Percentiles rank a stretch among this genome's conserved stretches.
Evolutionary conservation across 2,329 filamentous ascomycete species (phyloP).

Genomic region (Teratosphaeria gauchensis): DNA sequence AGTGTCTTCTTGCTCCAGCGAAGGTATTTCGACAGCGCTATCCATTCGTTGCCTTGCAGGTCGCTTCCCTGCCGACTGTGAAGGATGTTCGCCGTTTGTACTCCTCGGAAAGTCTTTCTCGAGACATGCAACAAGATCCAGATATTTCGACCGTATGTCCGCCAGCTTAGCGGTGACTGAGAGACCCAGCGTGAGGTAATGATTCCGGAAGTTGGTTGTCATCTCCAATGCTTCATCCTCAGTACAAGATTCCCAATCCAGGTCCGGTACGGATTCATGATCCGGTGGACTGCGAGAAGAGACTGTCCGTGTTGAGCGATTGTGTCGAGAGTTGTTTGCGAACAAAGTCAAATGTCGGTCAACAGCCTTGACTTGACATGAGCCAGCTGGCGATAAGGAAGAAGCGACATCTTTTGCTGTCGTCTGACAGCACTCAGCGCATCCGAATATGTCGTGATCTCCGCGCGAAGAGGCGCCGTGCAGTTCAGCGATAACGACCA

Average conservation of each 20-base stretch:
- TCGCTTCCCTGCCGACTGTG: not conserved
- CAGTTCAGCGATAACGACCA: not conserved
- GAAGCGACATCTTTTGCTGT: not conserved
- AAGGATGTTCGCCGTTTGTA: not conserved
- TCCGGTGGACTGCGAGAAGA: not conserved
- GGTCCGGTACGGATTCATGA: not conserved
- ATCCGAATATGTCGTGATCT: not conserved
- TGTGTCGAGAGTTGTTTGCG: not conserved
- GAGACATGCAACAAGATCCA: not conserved
- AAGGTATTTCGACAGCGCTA: not conserved
- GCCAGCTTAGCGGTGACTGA: conserved; percentile 1
- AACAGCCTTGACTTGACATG: not conserved
- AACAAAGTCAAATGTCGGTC: not conserved
- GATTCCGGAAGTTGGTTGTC: not conserved
- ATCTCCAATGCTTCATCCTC: not conserved
- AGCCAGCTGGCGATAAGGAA: not conserved
- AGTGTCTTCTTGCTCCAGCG: not conserved
- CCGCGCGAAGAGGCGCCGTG: not conserved
- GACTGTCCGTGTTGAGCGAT: not conserved
- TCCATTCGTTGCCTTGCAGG: not conserved
- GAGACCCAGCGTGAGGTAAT: conserved; percentile 2
- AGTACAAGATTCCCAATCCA: not conserved
- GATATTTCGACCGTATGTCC: not conserved
- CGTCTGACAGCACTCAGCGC: not conserved
- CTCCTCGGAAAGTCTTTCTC: not conserved